Percentiles rank a stretch among this genome's conserved stretches.
These are phyloP conservation scores for Abortiporus biennis DNA, from an alignment of 1,284 basidiomycete genomes.

Conservation along the genomic window DNA sequence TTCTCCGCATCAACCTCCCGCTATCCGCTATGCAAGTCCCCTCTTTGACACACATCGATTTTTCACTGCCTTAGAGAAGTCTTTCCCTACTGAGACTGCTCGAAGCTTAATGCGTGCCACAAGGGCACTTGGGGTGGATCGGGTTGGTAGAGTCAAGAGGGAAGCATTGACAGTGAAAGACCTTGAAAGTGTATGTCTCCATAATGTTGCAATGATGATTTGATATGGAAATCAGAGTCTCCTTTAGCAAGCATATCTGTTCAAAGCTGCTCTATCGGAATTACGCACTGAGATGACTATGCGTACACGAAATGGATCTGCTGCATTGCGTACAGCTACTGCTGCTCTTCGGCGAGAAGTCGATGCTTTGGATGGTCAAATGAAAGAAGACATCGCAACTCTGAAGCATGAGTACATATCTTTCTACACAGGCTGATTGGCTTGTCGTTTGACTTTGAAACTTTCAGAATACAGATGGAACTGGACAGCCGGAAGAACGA, in stretches of 20 bases:
- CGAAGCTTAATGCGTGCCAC: constrained; percentile 85
- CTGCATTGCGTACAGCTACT: constrained; percentile 72
- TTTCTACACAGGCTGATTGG: too few species aligned
- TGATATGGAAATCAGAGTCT: not conserved
- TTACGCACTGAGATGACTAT: constrained; percentile 85
- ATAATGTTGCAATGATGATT: not conserved
- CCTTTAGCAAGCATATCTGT: constrained; percentile 88
- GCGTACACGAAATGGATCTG: constrained; percentile 80
- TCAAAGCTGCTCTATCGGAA: constrained; percentile 90
- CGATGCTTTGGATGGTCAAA: constrained; percentile 81
- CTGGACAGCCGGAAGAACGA: constrained; percentile 94
- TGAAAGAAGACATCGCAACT: constrained; percentile 89
- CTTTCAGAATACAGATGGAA: constrained; percentile 96
- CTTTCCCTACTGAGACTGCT: constrained; percentile 66
- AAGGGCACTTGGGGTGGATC: constrained; percentile 71
- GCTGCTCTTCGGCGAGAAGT: constrained; percentile 82
- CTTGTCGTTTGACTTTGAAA: too few species aligned
- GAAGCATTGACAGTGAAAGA: constrained; percentile 82
- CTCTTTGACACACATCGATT: constrained; percentile 43
- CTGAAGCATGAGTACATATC: constrained; percentile 89
- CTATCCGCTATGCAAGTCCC: constrained; percentile 24
- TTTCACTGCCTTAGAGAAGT: constrained; percentile 59
- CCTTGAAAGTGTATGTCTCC: constrained; percentile 74
- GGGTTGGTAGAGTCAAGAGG: constrained; percentile 68
- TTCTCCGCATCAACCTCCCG: constrained; percentile 13